Evolutionary conservation across 768 basidiomycete species (phyloP).

Genomic region (Podaxis pistillaris): DNA sequence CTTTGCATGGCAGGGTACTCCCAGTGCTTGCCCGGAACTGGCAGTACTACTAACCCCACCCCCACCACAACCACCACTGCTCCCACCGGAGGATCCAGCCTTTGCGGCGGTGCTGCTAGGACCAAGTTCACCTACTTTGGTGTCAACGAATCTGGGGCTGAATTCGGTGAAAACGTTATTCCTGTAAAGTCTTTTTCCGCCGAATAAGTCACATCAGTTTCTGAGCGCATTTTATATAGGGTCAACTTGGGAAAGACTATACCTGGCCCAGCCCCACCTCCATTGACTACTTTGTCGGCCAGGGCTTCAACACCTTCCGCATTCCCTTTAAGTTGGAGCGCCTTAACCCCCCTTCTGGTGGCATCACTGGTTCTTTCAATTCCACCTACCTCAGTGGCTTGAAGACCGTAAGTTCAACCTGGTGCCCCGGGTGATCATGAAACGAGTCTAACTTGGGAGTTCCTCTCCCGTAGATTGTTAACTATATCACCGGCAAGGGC

Average conservation of each 20-base stretch:
- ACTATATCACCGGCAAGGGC: slow-evolving; percentile 61
- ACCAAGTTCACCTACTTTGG: slow-evolving; percentile 65
- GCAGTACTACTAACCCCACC: slow-evolving; percentile 20
- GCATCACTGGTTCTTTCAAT: slow-evolving; percentile 54
- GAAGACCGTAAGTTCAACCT: slow-evolving; percentile 35
- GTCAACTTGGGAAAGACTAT: slow-evolving; percentile 40
- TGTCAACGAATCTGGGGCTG: slow-evolving; percentile 61
- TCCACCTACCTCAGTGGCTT: slow-evolving; percentile 50
- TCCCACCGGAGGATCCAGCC: not conserved
- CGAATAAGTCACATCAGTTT: not conserved
- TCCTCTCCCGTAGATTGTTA: slow-evolving; percentile 42
- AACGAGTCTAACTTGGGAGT: not conserved
- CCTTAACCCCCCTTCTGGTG: slow-evolving; percentile 48
- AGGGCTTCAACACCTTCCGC: slow-evolving; percentile 64
- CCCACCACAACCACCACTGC: slow-evolving; percentile 11
- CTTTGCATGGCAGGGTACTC: slow-evolving; percentile 35
- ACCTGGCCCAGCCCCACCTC: slow-evolving; percentile 46
- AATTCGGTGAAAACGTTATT: slow-evolving; percentile 49
- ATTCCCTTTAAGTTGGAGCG: slow-evolving; percentile 61
- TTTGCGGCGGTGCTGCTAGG: slow-evolving; percentile 15
- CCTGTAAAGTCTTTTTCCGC: slow-evolving; percentile 37
- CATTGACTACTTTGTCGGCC: slow-evolving; percentile 50
- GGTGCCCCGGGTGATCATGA: not conserved
- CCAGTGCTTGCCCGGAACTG: slow-evolving; percentile 39
- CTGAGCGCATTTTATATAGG: slow-evolving; percentile 20